phyloP scores from a whole-genome alignment of 257 asterid species.

The Paraleonurus japonicus region DNA sequence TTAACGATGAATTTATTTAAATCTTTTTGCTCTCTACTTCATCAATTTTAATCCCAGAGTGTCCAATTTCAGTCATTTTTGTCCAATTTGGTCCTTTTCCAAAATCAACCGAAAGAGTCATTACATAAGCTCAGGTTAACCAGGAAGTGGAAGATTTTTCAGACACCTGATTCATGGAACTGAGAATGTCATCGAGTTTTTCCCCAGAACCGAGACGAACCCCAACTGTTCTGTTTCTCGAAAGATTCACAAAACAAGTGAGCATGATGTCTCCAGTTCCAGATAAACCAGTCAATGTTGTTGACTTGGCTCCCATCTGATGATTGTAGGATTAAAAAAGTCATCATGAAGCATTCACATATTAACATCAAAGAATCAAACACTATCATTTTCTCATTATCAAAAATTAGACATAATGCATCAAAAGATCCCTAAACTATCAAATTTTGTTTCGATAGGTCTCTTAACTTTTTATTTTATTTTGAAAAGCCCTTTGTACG shows the following conservation, averaged over 20 bases:
- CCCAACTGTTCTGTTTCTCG: conserved; percentile 92
- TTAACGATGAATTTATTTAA: too few species aligned
- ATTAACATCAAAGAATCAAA: neutral
- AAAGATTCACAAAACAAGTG: conserved; percentile 88
- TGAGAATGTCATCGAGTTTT: conserved; percentile 76
- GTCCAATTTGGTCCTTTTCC: too few species aligned
- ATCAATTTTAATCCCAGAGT: too few species aligned
- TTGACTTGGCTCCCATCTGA: conserved; percentile 95
- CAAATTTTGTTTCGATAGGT: too few species aligned
- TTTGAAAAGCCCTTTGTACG: too few species aligned
- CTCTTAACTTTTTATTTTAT: too few species aligned
- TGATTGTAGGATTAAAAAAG: conserved; percentile 30
- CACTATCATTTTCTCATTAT: neutral
- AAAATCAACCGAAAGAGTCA: neutral
- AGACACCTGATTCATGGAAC: conserved; percentile 79
- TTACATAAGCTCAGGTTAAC: neutral
- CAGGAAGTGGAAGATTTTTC: neutral
- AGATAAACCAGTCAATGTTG: conserved; percentile 83
- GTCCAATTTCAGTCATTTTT: too few species aligned
- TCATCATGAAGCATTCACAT: conserved; percentile 4
- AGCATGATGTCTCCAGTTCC: conserved; percentile 97
- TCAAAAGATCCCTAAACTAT: too few species aligned
- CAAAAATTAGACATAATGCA: too few species aligned
- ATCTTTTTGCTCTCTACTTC: too few species aligned
- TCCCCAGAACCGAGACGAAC: conserved; percentile 98